Base-by-base conservation (phyloP, 129 eudicot species). In the Rutidosis leptorrhynchoides region DNA sequence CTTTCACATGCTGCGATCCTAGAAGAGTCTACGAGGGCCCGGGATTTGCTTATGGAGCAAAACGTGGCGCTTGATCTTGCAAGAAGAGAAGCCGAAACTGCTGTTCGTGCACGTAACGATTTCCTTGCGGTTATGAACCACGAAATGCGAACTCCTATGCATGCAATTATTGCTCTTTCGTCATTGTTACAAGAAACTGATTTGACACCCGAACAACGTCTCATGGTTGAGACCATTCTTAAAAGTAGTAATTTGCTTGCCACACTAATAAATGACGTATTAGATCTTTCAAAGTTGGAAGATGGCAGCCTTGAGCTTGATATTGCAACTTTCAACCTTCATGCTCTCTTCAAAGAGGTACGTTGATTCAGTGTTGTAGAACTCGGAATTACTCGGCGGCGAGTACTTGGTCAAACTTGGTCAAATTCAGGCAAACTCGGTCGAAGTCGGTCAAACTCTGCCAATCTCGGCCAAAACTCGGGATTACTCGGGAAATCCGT, bases 101-200 rank as follows among this genome's bases (percentile, higher is more conserved):
- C 93, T 63, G 85, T 94, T 29, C 90, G 93, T 65, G 97, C 97
- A 53, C 95, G 99, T 12, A 94, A 89, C 78, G 99, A 94, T 71
- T 94, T 94, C 73, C 82, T 94, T 82, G 97, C 97, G 14, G 99
- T 94, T n/a, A 94, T 86, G 99, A 94, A 94, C 78, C 98, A 93
- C 80, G 98, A 93, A 76, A 93, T 93, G 98, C 77, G 98, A 67
- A 93, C 96, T 60, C 98, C 98, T 0, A 86, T 93, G 96, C 96
- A 93, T 79, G 98, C 95, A 26, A 84, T 86, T 63, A 86, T 85
- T 64, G 98, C 98, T 26, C 85, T 93, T 23, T 93, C 95, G 0
- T 93, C 98, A 25, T 76, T 93, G 23, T 71, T 93, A 19, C 86
- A 77, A 66, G 98, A 84, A 72, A 93, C 97, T 29, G 97, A 84